A percentile compares a stretch with the other conserved stretches of the same genome.
phyloP scores from a whole-genome alignment of 805 yeast genomes.

The Starmerella bombicola region DNA sequence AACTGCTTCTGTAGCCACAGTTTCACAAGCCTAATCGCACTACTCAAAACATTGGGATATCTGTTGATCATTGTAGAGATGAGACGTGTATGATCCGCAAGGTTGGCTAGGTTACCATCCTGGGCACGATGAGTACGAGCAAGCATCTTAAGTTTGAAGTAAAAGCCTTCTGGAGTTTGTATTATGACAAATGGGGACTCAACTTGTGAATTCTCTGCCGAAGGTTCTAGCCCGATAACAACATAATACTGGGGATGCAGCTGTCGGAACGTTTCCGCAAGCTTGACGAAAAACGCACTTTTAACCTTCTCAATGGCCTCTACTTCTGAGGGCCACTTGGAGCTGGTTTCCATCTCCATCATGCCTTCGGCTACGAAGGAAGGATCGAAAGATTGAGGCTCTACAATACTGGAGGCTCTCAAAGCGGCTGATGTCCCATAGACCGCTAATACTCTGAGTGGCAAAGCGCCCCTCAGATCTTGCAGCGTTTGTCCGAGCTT shows the following conservation, averaged over 20 bases:
- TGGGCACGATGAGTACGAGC: slow-evolving; percentile 29
- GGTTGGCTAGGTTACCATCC: slow-evolving; percentile 33
- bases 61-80: slow-evolving; percentile 57
- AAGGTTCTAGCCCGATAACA: slow-evolving; percentile 51
- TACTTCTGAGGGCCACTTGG: slow-evolving; percentile 93
- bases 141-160: slow-evolving; percentile 61
- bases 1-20: slow-evolving; percentile 81
- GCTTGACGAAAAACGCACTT: slow-evolving; percentile 71
- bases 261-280: slow-evolving; percentile 37
- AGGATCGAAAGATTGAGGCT: slow-evolving; percentile 43
- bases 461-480: slow-evolving; percentile 40
- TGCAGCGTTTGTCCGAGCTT: slow-evolving; percentile 38
- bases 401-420: slow-evolving; percentile 60
- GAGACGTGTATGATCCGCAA: slow-evolving; percentile 67
- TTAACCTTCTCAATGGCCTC: slow-evolving; percentile 77
- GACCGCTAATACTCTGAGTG: slow-evolving; percentile 58
- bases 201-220: slow-evolving; percentile 12
- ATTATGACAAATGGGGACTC: slow-evolving; percentile 32
- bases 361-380: slow-evolving; percentile 54
- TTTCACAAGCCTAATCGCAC: slow-evolving; percentile 75
- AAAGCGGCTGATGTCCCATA: slow-evolving; percentile 63
- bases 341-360: slow-evolving; percentile 76
- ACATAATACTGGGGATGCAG: slow-evolving; percentile 44
- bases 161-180: slow-evolving; percentile 80
- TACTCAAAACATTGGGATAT: slow-evolving; percentile 52